Base-by-base conservation (phyloP, 1,284 basidiomycete genomes). In the Psilocybe mexicana region DNA sequence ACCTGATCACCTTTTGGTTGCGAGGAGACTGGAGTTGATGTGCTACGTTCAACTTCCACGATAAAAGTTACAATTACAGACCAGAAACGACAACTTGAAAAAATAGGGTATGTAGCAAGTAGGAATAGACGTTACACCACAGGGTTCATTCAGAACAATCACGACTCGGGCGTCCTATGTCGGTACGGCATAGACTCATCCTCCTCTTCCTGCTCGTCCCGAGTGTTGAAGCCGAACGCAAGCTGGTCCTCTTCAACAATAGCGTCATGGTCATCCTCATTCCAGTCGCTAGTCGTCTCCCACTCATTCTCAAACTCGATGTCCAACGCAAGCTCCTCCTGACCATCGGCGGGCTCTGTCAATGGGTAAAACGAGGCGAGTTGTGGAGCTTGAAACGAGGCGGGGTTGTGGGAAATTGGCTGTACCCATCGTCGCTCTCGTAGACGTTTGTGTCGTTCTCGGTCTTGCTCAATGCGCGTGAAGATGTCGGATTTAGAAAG, bases 381-480 rank as follows among this genome's bases (percentile, higher is more conserved):
- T 28, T 76, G 80, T 2, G 81, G 76, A 14, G 74, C 71, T n/a
- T 77, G 70, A 53, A 76, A 70, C 3, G 74, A 68, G 3, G 74
- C 67, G 26, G 76, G 73, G 50, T 78, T 80, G 67, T 83, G 79
- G 55, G 84, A 78, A 43, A 84, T 74, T 1, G 90, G 89, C 66
- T 96, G 87, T 30, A 97, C 94, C 95, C 96, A 98, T 50, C 94
- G 86, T 23, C 93, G 85, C 72, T 98, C 95, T 44, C 94, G 85
- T 1, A 98, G 80, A 1, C 95, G 86, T 73, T 98, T 97, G 69
- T 98, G 95, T 63, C 96, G 83, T 70, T 98, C 95, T 1, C 95
- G 82, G 71, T 98, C 96, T 67, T 96, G 95, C 71, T 98, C 95
- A 61, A 98, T 96, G 3, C 94, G 87, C 46, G 90, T 87, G 62